These are phyloP conservation scores for Albophoma yamanashiensis DNA, from an alignment of 2,329 filamentous ascomycete species.

Conservation along the genomic window DNA sequence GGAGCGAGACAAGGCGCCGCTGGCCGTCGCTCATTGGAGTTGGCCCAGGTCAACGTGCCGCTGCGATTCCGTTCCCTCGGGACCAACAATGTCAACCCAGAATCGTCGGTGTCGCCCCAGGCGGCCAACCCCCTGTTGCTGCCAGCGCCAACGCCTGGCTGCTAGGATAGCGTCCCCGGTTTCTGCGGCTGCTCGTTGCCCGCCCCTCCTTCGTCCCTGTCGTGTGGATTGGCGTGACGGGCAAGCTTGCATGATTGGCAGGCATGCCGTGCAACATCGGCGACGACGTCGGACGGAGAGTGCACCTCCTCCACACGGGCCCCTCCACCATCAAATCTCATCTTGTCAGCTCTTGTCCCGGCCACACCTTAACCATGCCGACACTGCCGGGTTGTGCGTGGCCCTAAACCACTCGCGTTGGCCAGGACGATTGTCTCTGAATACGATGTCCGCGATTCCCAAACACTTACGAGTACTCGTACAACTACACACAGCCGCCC, in stretches of 20 bases:
- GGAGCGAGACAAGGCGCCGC: neutral
- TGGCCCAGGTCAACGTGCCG: neutral
- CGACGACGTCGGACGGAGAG: neutral
- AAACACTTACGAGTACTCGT: neutral
- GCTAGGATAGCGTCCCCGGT: neutral
- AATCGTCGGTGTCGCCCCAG: neutral
- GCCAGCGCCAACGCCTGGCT: neutral
- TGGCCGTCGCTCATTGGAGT: neutral
- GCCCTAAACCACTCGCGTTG: neutral
- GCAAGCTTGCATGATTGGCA: neutral
- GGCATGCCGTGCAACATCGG: slow-evolving; percentile 8
- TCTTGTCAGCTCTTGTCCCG: slow-evolving; percentile 6
- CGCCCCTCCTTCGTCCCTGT: neutral
- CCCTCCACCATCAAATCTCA: slow-evolving; percentile 3
- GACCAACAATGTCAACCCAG: slow-evolving; percentile 2
- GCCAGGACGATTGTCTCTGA: neutral
- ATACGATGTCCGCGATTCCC: neutral
- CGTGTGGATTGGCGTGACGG: neutral
- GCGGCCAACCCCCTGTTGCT: neutral
- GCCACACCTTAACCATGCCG: neutral
- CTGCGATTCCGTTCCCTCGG: slow-evolving; percentile 6
- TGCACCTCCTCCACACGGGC: slow-evolving; percentile 4
- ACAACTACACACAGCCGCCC: neutral
- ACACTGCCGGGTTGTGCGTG: neutral
- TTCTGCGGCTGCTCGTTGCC: slow-evolving; percentile 1